These are phyloP conservation scores for Exidia glandulosa DNA, from an alignment of 768 basidiomycete species.

Conservation along the genomic window DNA sequence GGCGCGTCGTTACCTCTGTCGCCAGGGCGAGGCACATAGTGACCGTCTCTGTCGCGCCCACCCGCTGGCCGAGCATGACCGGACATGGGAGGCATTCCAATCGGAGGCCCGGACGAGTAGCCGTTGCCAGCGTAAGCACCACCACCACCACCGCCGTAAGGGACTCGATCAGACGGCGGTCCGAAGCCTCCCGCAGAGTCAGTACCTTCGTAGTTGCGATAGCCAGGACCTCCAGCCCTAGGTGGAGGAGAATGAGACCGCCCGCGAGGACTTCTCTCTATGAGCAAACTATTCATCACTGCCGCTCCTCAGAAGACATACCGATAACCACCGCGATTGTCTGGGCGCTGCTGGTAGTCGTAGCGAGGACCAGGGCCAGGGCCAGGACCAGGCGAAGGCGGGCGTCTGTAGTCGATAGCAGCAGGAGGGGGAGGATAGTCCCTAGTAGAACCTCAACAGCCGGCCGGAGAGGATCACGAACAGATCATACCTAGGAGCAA, in stretches of 20 bases:
- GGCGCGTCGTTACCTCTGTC: constrained; percentile 21
- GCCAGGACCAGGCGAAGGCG: constrained; percentile 31
- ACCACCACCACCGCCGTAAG: constrained; percentile 33
- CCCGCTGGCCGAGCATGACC: constrained; percentile 18
- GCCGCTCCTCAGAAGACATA: constrained; percentile 7
- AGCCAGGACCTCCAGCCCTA: constrained; percentile 33
- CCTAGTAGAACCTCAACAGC: constrained; percentile 21
- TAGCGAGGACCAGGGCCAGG: constrained; percentile 26
- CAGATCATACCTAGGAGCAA: constrained; percentile 36
- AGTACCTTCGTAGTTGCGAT: constrained; percentile 14
- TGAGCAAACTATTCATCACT: neutral
- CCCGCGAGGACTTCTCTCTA: constrained; percentile 31
- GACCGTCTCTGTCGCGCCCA: too few relatives aligned
- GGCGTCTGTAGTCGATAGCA: constrained; percentile 31
- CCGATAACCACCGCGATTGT: constrained; percentile 25
- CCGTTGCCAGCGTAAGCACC: constrained; percentile 35
- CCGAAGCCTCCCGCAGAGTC: constrained; percentile 5
- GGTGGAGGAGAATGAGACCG: constrained; percentile 63
- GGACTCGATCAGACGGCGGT: constrained; percentile 24
- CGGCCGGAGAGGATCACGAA: neutral
- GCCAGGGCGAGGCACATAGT: too few relatives aligned
- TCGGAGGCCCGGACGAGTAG: constrained; percentile 18
- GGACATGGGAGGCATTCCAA: constrained; percentile 10
- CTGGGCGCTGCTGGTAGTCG: constrained; percentile 10
- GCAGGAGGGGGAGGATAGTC: constrained; percentile 44